A percentile compares a stretch with the other conserved stretches of the same genome.
Conservation (phyloP, 805 yeast genomes). For the Metschnikowia vanudenii region DNA sequence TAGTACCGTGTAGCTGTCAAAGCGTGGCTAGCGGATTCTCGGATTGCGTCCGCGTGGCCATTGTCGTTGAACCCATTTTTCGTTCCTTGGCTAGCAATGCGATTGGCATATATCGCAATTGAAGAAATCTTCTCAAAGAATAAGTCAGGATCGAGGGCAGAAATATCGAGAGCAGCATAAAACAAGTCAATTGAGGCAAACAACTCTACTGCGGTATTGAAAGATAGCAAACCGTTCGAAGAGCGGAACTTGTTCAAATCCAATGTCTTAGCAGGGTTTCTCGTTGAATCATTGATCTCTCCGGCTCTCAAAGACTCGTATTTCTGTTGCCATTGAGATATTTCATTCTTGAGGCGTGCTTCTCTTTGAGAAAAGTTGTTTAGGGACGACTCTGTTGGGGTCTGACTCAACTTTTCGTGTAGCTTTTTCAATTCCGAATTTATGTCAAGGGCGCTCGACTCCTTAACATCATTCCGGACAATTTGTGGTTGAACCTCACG, state of each 20-base stretch:
- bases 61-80: constrained; percentile 15
- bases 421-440: constrained; percentile 24
- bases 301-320: constrained; percentile 48
- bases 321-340: constrained; percentile 50
- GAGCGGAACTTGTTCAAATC: constrained; percentile 31
- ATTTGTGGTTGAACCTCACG: not conserved
- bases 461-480: not conserved
- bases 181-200: constrained; percentile 50
- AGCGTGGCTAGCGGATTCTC: constrained; percentile 69
- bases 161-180: constrained; percentile 31
- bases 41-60: constrained; percentile 45
- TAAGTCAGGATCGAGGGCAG: constrained; percentile 31
- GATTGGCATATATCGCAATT: constrained; percentile 47
- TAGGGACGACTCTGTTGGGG: constrained; percentile 20
- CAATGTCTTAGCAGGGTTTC: constrained; percentile 19
- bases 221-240: constrained; percentile 47
- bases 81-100: constrained; percentile 36
- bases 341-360: constrained; percentile 27
- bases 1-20: constrained; percentile 76
- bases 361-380: constrained; percentile 11
- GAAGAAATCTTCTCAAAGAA: constrained; percentile 53
- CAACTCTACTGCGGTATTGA: constrained; percentile 43
- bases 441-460: constrained; percentile 4
- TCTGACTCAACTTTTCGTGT: constrained; percentile 29
- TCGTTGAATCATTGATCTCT: constrained; percentile 23